A percentile compares a stretch with the other conserved stretches of the same genome.
Conservation (phyloP, 2,329 filamentous ascomycete genomes). For the Penicillium rolfsii region DNA sequence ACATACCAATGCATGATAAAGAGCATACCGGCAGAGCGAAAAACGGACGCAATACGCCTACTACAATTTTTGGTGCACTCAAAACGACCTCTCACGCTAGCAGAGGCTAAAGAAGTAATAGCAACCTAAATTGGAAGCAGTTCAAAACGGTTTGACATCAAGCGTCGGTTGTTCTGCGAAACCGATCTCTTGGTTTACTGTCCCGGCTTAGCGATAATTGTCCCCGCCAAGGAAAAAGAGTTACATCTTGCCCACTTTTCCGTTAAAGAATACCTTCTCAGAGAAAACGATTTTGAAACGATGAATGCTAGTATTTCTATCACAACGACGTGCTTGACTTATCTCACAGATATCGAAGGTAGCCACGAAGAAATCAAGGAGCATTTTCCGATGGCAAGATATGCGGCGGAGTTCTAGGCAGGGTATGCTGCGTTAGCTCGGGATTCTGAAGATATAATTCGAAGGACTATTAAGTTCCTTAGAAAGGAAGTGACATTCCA, state of each 20-base stretch:
- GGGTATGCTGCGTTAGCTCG: no score
- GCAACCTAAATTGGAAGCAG: conserved; percentile 10
- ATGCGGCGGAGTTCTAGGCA: conserved; percentile 8
- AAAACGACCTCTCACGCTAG: no score
- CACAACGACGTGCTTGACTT: conserved; percentile 18
- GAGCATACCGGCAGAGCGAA: no score
- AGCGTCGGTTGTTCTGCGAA: conserved; percentile 16
- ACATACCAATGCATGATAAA: no score
- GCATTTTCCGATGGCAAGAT: conserved; percentile 15
- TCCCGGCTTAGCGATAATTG: conserved; percentile 12
- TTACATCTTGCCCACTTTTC: conserved; percentile 20
- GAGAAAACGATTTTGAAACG: background rate
- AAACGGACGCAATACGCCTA: no score
- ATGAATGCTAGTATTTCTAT: conserved; percentile 13
- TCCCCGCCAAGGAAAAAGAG: conserved; percentile 10
- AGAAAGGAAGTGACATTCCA: no score
- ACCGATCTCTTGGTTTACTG: conserved; percentile 17
- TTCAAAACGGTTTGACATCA: conserved; percentile 8
- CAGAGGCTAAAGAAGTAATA: conserved; percentile 21
- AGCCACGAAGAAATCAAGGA: background rate
- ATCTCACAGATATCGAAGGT: conserved; percentile 14
- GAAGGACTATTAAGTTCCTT: no score
- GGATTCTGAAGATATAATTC: no score
- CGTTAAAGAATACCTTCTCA: background rate
- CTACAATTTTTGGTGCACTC: no score